Evolutionary conservation across 805 yeast genomes (phyloP), one percentile per base, ranked within the genome.

Genomic region (Candida ascalaphidarum): DNA sequence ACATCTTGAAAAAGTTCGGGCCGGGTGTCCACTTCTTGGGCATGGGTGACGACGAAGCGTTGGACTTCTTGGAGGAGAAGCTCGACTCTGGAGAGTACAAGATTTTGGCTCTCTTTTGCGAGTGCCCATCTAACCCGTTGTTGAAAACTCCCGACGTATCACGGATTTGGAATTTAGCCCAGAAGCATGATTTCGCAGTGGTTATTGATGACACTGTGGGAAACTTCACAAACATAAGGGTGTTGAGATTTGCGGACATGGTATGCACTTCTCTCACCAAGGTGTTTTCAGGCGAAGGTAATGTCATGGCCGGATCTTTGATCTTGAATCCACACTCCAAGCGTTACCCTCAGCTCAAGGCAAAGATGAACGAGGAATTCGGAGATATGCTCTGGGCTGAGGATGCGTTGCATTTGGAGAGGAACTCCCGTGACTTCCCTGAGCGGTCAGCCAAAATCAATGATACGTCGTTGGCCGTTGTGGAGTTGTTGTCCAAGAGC

Each of bases 171-270:
- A 48, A 65, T 30, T 64, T 92, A 30, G 76, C 94, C 3, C 73
- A 73, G 34, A 63, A 77, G 40, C 82, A 68, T 56, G 67, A 70
- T 2, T 92, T 92, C 55, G 77, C 77, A 11, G 74, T 92, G 19
- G 82, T 83, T 11, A 80, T 92, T 22, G 98, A 92, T 56, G 98
- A 92, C 48, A 92, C 97, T 1, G 81, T 88, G 14, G 96, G 96
- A 11, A 92, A 92, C 44, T 79, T 85, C 46, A 66, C 81, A 35
- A 92, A 92, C 54, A 70, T 86, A 27, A 81, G 84, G 40, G 81
- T 81, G 4, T 61, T 85, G 32, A 81, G 84, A 13, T 81, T 73
- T 49, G 78, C 84, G n/a, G 99, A 92, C 52, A 69, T 88, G 27
- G 81, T 83, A 11, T 92, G 79, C 19, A 73, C 89, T 18, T 84